Evolutionary conservation across 2,329 filamentous ascomycete genomes (phyloP).

Genomic region (Fusarium redolens): DNA sequence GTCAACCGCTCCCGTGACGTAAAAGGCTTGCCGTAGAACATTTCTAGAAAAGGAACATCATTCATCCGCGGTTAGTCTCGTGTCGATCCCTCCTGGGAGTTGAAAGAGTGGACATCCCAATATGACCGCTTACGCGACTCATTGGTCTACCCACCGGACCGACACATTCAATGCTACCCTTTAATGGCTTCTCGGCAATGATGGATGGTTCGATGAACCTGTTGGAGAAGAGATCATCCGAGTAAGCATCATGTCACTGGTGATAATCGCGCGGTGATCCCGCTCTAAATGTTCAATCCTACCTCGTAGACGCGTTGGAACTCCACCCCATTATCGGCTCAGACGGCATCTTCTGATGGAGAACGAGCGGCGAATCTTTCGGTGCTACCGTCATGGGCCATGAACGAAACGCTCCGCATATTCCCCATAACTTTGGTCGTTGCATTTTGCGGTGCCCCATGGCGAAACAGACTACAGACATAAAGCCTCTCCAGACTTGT

Average conservation of each 20-base stretch:
- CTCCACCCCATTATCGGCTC: constrained; percentile 28
- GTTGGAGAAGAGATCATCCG: constrained; percentile 6
- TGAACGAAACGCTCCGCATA: constrained; percentile 3
- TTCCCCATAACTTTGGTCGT: constrained; percentile 10
- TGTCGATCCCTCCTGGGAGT: constrained; percentile 22
- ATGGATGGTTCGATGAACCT: constrained; percentile 22
- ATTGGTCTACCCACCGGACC: constrained; percentile 26
- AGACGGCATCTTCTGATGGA: constrained; percentile 36
- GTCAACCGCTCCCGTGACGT: constrained; percentile 24
- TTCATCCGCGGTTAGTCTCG: constrained; percentile 6
- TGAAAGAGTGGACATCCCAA: not conserved
- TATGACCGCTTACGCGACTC: not conserved
- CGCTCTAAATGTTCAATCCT: constrained; percentile 1
- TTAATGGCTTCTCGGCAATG: not conserved
- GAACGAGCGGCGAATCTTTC: constrained; percentile 39
- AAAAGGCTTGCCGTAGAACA: constrained; percentile 20
- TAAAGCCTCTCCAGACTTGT: constrained; percentile 31
- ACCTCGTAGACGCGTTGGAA: not conserved
- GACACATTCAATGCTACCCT: not conserved
- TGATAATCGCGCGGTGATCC: constrained; percentile 20
- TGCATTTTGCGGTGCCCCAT: constrained; percentile 30
- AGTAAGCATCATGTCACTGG: constrained; percentile 7
- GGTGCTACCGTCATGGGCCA: constrained; percentile 39
- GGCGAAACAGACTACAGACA: constrained; percentile 14
- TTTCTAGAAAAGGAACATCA: constrained; percentile 34